Evolutionary conservation across 129 eudicot genomes (phyloP).

Genomic region (Artemisia tridentata): DNA sequence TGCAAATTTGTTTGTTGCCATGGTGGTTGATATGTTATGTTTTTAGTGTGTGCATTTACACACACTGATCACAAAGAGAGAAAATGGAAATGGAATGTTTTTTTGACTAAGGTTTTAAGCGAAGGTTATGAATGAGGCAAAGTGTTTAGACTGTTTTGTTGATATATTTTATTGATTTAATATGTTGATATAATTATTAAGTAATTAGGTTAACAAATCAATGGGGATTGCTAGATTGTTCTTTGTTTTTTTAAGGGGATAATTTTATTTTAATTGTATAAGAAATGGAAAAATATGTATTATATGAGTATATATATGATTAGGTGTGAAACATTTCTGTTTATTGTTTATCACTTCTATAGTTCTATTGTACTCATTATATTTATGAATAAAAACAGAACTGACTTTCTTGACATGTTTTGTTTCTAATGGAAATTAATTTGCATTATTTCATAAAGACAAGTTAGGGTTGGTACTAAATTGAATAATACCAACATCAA

Average conservation of each 20-base stretch:
- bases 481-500: too few species aligned
- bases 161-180: neutral
- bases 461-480: conserved; percentile 7
- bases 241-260: neutral
- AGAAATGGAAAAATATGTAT: neutral
- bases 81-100: conserved; percentile 31
- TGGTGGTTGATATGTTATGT: conserved; percentile 36
- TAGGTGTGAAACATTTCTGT: neutral
- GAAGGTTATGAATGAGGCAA: conserved; percentile 19
- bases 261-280: neutral
- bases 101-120: conserved; percentile 35
- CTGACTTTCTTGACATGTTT: conserved; percentile 4
- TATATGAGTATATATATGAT: neutral
- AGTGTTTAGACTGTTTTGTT: conserved; percentile 9
- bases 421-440: conserved; percentile 13
- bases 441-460: conserved; percentile 20
- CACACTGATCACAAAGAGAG: conserved; percentile 12
- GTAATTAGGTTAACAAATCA: conserved; percentile 35
- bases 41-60: conserved; percentile 35
- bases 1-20: conserved; percentile 93
- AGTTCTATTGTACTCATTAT: neutral
- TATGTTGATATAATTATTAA: neutral
- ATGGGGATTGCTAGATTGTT: conserved; percentile 18
- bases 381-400: conserved; percentile 7
- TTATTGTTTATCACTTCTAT: neutral